A percentile compares a stretch with the other conserved stretches of the same genome.
Evolutionary conservation across 371 early-diverging fungal genomes (phyloP).

Genomic region (Mortierella sp.): DNA sequence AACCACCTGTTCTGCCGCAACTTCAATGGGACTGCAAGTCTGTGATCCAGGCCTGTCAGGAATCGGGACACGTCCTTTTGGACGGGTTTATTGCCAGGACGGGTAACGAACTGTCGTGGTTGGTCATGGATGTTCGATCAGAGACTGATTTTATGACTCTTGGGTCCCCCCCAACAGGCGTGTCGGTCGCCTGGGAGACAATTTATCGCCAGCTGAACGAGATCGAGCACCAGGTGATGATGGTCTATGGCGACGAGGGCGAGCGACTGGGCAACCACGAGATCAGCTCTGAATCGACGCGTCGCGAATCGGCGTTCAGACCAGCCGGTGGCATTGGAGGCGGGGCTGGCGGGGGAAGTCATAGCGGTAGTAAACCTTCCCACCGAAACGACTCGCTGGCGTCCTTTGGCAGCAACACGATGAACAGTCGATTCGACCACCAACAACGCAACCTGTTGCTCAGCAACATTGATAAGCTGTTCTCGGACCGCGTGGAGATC

Average conservation of each 20-base stretch:
- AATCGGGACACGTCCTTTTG: constrained; percentile 33
- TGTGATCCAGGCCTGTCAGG: constrained; percentile 42
- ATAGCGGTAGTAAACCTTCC: constrained; percentile 19
- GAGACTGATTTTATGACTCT: constrained; percentile 26
- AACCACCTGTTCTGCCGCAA: constrained; percentile 44
- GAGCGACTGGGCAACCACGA: constrained; percentile 38
- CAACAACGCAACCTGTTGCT: constrained; percentile 61
- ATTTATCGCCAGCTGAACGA: constrained; percentile 43
- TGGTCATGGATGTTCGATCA: constrained; percentile 36
- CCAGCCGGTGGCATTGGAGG: neutral
- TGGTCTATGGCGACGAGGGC: constrained; percentile 50
- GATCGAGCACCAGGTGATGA: constrained; percentile 42
- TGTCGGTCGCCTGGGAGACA: constrained; percentile 45
- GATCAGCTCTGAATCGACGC: constrained; percentile 53
- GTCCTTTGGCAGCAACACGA: constrained; percentile 53
- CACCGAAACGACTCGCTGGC: constrained; percentile 46
- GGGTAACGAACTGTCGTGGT: constrained; percentile 50
- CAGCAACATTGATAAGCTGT: constrained; percentile 77
- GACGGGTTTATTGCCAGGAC: constrained; percentile 47
- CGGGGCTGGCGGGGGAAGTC: constrained; percentile 29
- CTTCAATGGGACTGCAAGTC: constrained; percentile 50
- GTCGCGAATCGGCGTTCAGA: constrained; percentile 39
- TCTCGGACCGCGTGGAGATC: constrained; percentile 76
- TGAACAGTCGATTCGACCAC: constrained; percentile 44
- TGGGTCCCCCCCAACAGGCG: constrained; percentile 30